Percentiles rank a stretch among this genome's conserved stretches.
Conservation (phyloP, 139 green algal species). For the Coelastrella sp. region DNA sequence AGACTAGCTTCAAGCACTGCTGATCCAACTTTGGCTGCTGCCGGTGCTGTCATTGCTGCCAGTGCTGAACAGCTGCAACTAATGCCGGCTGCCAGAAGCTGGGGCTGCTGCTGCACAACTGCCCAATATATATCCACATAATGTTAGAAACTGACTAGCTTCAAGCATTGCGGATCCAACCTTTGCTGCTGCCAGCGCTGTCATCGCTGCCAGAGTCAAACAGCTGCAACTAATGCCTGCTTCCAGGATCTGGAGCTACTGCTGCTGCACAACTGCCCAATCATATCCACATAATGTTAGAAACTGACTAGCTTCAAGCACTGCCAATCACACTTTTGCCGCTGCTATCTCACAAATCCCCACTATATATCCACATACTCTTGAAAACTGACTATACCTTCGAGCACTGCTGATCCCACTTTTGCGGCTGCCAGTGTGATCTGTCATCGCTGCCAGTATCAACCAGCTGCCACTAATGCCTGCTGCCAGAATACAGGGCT, state of each 20-base stretch:
- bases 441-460: not conserved
- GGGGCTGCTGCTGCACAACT: not conserved
- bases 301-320: not conserved
- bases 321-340: not conserved
- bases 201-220: not conserved
- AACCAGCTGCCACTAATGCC: not conserved
- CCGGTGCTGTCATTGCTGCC: not conserved
- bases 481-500: not conserved
- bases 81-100: no score
- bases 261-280: not conserved
- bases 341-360: not conserved
- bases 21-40: not conserved
- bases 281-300: not conserved
- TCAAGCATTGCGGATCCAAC: no score
- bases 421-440: not conserved
- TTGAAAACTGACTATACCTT: no score
- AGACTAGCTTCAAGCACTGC: no score
- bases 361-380: no score
- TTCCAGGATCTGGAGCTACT: not conserved
- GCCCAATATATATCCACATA: no score
- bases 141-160: no score
- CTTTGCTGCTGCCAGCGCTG: no score
- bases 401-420: not conserved
- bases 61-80: no score
- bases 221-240: not conserved